These are phyloP conservation scores for Hanseniaspora sp. DNA, from an alignment of 1,139 yeast genomes.

Conservation along the genomic window DNA sequence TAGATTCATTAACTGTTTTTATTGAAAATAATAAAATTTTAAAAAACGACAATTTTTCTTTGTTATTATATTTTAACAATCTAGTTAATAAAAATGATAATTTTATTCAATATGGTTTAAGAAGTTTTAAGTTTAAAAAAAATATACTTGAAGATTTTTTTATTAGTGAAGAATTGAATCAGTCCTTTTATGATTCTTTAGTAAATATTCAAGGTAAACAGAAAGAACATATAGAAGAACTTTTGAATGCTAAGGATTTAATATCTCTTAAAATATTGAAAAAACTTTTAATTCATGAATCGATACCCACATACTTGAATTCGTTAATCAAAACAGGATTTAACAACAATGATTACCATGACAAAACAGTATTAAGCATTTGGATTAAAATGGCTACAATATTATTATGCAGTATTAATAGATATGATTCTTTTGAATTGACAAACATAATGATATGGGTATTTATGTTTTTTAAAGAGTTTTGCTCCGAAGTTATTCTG, in stretches of 20 bases:
- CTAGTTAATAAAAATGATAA: conserved; percentile 22
- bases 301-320: conserved; percentile 30
- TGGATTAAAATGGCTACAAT: conserved; percentile 33
- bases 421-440: conserved; percentile 45
- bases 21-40: not conserved
- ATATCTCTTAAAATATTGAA: conserved; percentile 2
- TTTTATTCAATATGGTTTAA: conserved; percentile 25
- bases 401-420: conserved; percentile 39
- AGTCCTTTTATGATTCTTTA: not conserved
- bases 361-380: conserved; percentile 7
- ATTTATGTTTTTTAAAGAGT: conserved; percentile 20
- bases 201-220: not conserved
- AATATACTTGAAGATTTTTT: conserved; percentile 1
- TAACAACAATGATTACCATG: conserved; percentile 16
- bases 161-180: conserved; percentile 14
- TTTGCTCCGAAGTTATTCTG: conserved; percentile 21
- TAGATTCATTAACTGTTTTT: not conserved
- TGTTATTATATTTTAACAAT: conserved; percentile 7
- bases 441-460: conserved; percentile 48
- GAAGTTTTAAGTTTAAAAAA: conserved; percentile 18
- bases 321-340: conserved; percentile 19
- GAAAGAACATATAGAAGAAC: not conserved
- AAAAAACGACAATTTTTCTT: not conserved
- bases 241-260: not conserved
- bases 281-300: conserved; percentile 29